Conservation (phyloP, 148 eudicot genomes). For the Linanthus parryae region DNA sequence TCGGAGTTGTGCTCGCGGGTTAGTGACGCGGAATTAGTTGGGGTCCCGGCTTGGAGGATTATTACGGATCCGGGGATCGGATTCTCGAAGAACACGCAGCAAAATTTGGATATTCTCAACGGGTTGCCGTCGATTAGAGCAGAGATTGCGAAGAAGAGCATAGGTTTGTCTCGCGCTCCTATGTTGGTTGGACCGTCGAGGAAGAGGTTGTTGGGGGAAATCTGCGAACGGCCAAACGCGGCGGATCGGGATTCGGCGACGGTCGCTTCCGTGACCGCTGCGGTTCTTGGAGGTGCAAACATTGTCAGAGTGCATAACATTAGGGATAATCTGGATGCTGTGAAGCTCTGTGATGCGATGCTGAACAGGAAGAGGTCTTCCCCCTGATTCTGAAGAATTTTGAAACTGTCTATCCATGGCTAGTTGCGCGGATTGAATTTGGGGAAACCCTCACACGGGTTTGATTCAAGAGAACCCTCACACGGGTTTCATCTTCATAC, state of each 20-base stretch:
- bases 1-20: conserved; percentile 43
- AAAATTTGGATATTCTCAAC: conserved; percentile 59
- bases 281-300: conserved; percentile 77
- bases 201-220: conserved; percentile 76
- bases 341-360: conserved; percentile 75
- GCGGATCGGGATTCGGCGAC: conserved; percentile 74
- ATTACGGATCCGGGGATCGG: conserved; percentile 87
- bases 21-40: conserved; percentile 52
- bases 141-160: conserved; percentile 60
- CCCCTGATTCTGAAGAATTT: no score
- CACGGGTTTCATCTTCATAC: no score
- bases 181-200: conserved; percentile 82
- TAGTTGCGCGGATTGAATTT: no score
- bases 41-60: conserved; percentile 88
- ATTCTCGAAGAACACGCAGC: conserved; percentile 73
- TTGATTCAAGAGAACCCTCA: no score
- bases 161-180: conserved; percentile 65
- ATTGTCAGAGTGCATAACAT: conserved; percentile 89
- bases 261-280: conserved; percentile 60
- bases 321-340: conserved; percentile 61
- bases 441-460: no score
- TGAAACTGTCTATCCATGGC: no score
- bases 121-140: conserved; percentile 46
- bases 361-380: conserved; percentile 35
- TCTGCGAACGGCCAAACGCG: conserved; percentile 47